These are phyloP conservation scores for Trichosporon asahii DNA, from an alignment of 1,284 basidiomycete species.

Conservation along the genomic window DNA sequence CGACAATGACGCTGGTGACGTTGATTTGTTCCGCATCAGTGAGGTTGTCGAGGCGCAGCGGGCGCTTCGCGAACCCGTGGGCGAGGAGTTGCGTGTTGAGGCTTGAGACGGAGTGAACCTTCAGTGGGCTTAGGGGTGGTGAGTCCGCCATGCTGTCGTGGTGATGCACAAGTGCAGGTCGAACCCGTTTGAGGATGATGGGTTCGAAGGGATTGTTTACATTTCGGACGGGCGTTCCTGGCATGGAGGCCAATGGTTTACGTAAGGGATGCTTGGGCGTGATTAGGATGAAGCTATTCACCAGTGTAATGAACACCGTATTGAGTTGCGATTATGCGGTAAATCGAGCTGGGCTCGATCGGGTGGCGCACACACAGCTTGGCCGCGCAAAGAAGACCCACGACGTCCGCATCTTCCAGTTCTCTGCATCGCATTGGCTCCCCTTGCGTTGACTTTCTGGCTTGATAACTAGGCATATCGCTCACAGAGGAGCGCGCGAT, in stretches of 20 bases:
- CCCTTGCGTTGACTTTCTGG: neutral
- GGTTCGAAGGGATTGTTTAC: neutral
- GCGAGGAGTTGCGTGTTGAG: slow-evolving; percentile 72
- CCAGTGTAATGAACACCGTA: too few relatives aligned
- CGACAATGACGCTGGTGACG: slow-evolving; percentile 70
- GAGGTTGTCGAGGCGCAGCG: slow-evolving; percentile 60
- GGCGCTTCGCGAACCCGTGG: slow-evolving; percentile 68
- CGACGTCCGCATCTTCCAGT: neutral
- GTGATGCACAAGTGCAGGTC: neutral
- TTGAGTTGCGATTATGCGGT: neutral
- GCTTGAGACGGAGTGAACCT: slow-evolving; percentile 50
- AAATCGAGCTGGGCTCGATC: neutral
- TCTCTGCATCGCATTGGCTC: neutral
- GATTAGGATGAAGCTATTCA: too few relatives aligned
- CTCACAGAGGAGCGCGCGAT: neutral
- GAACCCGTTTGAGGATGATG: neutral
- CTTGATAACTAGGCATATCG: neutral
- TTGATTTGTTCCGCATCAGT: slow-evolving; percentile 62
- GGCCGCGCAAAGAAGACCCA: neutral
- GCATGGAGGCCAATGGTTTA: neutral
- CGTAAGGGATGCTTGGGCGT: neutral
- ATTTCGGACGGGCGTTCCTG: neutral
- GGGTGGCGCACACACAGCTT: neutral
- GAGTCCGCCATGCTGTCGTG: slow-evolving; percentile 2
- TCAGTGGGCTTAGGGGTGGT: neutral